Conservation (phyloP, 2,329 filamentous ascomycete species). For the Penicillium fuscoglaucum region DNA sequence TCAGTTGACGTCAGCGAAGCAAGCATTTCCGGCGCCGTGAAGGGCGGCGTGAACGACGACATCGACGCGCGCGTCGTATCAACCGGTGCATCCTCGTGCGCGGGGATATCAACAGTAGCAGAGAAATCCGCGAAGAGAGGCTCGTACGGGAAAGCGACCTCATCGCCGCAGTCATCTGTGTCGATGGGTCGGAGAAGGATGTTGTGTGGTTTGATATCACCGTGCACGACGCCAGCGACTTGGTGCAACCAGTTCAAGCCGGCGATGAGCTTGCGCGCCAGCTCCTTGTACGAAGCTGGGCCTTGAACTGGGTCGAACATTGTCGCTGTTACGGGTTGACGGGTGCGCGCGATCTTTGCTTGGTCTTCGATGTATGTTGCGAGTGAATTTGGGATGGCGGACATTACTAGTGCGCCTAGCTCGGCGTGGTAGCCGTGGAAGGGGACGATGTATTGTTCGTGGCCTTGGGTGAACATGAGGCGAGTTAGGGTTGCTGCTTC, state of each 20-base stretch:
- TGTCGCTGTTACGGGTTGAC: conserved; percentile 41
- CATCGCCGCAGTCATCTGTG: conserved; percentile 9
- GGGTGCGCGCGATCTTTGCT: conserved; percentile 28
- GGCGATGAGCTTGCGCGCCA: conserved; percentile 43
- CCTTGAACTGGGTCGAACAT: conserved; percentile 50
- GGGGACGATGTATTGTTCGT: conserved; percentile 43
- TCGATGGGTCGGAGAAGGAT: conserved; percentile 39
- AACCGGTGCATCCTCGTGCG: conserved; percentile 5
- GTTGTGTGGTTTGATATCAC: conserved; percentile 52
- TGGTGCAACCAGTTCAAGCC: conserved; percentile 48
- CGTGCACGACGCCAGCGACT: conserved; percentile 45
- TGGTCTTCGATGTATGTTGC: conserved; percentile 44
- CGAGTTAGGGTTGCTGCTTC: conserved; percentile 47
- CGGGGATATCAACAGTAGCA: conserved; percentile 36
- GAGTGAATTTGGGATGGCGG: conserved; percentile 46
- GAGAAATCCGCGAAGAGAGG: conserved; percentile 50
- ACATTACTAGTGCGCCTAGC: conserved; percentile 45
- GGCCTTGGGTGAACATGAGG: conserved; percentile 34
- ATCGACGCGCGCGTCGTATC: conserved; percentile 27
- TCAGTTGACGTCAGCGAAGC: conserved; percentile 38
- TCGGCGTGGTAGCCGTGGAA: conserved; percentile 47
- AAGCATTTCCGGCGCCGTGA: conserved; percentile 49
- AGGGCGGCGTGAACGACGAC: conserved; percentile 47
- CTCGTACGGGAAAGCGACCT: conserved; percentile 36
- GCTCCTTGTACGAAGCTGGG: conserved; percentile 39